Conservation (phyloP, 306 rosid genomes). For the Oxytropis ochrocephala region DNA sequence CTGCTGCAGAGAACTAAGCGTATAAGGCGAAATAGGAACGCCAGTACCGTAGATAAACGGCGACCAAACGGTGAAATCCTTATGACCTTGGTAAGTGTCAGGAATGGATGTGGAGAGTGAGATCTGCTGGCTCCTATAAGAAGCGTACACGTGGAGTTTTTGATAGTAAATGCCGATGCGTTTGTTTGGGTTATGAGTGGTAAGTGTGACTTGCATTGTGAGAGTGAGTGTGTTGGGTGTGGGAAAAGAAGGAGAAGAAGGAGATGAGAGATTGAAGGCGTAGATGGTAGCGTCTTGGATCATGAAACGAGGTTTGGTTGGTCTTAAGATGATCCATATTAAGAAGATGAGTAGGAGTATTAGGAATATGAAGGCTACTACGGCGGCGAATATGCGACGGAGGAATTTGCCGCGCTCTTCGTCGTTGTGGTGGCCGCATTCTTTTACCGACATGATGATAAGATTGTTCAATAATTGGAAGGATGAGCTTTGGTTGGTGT, state of each 20-base stretch:
- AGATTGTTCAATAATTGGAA: neutral
- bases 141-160: slow-evolving; percentile 28
- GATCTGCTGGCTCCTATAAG: slow-evolving; percentile 64
- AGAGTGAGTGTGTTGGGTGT: slow-evolving; percentile 35
- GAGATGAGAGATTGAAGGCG: slow-evolving; percentile 42
- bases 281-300: slow-evolving; percentile 70
- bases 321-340: slow-evolving; percentile 50
- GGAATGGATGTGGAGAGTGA: slow-evolving; percentile 45
- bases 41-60: slow-evolving; percentile 43
- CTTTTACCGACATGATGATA: slow-evolving; percentile 40
- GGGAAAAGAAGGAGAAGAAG: neutral
- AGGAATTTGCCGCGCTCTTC: neutral
- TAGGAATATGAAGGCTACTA: slow-evolving; percentile 4
- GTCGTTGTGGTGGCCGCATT: slow-evolving; percentile 39
- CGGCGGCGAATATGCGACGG: slow-evolving; percentile 20
- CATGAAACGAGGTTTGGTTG: slow-evolving; percentile 50
- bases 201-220: slow-evolving; percentile 49
- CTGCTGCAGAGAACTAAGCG: slow-evolving; percentile 29
- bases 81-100: slow-evolving; percentile 53
- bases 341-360: slow-evolving; percentile 36
- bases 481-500: neutral
- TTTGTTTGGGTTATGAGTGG: slow-evolving; percentile 52
- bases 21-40: slow-evolving; percentile 52
- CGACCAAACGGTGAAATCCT: slow-evolving; percentile 61
- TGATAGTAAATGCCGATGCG: slow-evolving; percentile 56